These are phyloP conservation scores for Sisymbrium irio DNA, from an alignment of 345 rosid species.

Conservation along the genomic window DNA sequence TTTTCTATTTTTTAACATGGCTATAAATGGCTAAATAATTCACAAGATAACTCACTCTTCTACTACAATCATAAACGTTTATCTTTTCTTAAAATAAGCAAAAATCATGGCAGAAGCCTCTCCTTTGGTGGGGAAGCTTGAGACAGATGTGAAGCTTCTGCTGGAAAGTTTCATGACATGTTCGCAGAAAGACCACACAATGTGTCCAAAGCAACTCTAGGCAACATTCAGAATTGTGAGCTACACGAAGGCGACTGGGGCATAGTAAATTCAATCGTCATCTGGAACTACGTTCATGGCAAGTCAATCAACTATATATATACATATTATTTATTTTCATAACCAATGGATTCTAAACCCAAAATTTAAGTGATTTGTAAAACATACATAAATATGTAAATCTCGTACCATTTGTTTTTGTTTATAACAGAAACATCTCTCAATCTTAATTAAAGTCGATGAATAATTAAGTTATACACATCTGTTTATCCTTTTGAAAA, in stretches of 20 bases:
- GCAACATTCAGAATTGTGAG: constrained; percentile 19
- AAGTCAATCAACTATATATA: background rate
- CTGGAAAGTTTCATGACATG: constrained; percentile 31
- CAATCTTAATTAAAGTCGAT: too few relatives aligned
- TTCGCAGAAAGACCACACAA: constrained; percentile 36
- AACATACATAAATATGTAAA: too few relatives aligned
- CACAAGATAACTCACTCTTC: background rate
- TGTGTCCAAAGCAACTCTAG: constrained; percentile 23
- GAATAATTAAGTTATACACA: background rate
- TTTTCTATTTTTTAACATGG: too few relatives aligned
- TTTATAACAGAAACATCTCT: too few relatives aligned
- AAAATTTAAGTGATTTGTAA: too few relatives aligned
- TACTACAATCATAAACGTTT: background rate
- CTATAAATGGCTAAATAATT: background rate
- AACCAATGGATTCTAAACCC: too few relatives aligned
- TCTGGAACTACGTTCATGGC: constrained; percentile 34
- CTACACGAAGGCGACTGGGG: constrained; percentile 44
- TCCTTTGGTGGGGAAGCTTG: constrained; percentile 10
- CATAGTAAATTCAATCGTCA: constrained; percentile 23
- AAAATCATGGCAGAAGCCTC: background rate
- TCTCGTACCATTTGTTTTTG: too few relatives aligned
- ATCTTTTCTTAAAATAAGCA: background rate
- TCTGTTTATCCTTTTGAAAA: background rate
- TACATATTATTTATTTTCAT: background rate
- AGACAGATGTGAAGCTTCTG: constrained; percentile 14